phyloP scores from a whole-genome alignment of 2,329 filamentous ascomycete genomes.

The Botryotinia globosa region DNA sequence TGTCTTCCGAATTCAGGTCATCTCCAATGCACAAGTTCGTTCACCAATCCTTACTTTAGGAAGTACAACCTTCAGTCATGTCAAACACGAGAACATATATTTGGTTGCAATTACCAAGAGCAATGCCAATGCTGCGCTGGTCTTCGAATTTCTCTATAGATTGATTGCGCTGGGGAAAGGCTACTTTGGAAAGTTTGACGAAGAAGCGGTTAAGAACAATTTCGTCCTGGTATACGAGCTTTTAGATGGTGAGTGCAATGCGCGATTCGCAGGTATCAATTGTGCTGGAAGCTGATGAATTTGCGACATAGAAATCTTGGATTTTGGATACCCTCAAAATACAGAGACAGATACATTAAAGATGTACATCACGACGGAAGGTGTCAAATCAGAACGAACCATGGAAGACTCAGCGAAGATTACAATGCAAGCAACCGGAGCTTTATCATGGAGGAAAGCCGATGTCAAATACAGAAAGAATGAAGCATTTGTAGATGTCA shows the following conservation, averaged over 20 bases:
- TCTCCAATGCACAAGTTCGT: conserved; percentile 95
- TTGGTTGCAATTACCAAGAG: conserved; percentile 96
- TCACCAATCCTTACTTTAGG: conserved; percentile 96
- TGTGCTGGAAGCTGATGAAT: background rate
- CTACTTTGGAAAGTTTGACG: conserved; percentile 98
- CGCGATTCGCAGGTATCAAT: background rate
- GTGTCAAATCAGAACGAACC: conserved; percentile 84
- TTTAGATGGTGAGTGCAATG: conserved; percentile 67
- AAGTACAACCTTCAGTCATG: conserved; percentile 98
- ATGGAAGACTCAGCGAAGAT: conserved; percentile 95
- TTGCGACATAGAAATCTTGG: conserved; percentile 75
- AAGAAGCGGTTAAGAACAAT: conserved; percentile 99
- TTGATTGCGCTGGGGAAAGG: conserved; percentile 86
- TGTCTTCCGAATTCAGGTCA: conserved; percentile 99
- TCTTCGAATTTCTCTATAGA: conserved; percentile 97
- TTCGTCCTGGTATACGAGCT: conserved; percentile 98
- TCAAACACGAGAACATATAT: conserved; percentile 99
- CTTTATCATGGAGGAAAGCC: conserved; percentile 92
- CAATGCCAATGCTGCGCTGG: conserved; percentile 96
- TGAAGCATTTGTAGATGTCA: conserved; percentile 98
- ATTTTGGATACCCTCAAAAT: conserved; percentile 98
- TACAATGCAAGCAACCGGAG: conserved; percentile 98
- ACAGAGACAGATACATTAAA: conserved; percentile 98
- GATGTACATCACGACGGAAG: conserved; percentile 99
- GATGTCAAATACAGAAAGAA: conserved; percentile 99